Base-by-base conservation (phyloP, 2,329 filamentous ascomycete species). In the Basipetospora chlamydospora region DNA sequence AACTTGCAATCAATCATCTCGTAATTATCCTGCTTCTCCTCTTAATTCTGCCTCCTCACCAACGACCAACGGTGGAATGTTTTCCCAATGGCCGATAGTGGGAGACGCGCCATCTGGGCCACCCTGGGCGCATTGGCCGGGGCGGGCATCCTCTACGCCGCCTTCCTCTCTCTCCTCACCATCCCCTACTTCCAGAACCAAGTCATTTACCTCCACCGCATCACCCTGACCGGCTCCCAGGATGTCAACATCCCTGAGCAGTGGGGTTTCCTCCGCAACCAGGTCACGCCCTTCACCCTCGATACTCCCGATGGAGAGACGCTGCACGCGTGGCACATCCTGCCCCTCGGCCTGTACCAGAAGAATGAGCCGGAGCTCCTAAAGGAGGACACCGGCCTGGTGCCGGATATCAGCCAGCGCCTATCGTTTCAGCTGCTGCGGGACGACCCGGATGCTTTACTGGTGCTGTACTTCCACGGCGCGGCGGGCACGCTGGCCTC, bases 321-420 rank as follows among this genome's bases (percentile, higher is more conserved):
- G 1, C 56, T 85, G 3, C 80, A 80, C 48, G 74, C 74, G 31
- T 85, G 80, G 80, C 80, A 85, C 51, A 61, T 85, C 21, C 58
- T 84, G 26, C 80, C 80, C 0, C 50, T 79, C 3, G 70, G 71
- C 37, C 55, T 80, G 2, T 85, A 82, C 49, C 50, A 62, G 13
- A 43, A 51, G 11, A 61, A 81, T 45, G 71, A 80, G 47, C 49
- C 41, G 8, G 37, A 37, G 2, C 13, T 49, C 7, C 13, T 34
- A 12, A 16, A 16, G 2, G n/a, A 20, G 11, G 59, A 52, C 56
- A 64, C 3, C 6, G 55, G 53, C 1, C 46, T 54, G 25, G 47
- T 49, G 6, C 33, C 40, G 0, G 50, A 63, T 42, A 50, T 66
- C 37, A 56, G 46, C 2, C 40, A 49, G 4, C 51, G 53, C 1